Base-by-base conservation (phyloP, 2,329 filamentous ascomycete species). In the Pseudocercospora pini-densiflorae region DNA sequence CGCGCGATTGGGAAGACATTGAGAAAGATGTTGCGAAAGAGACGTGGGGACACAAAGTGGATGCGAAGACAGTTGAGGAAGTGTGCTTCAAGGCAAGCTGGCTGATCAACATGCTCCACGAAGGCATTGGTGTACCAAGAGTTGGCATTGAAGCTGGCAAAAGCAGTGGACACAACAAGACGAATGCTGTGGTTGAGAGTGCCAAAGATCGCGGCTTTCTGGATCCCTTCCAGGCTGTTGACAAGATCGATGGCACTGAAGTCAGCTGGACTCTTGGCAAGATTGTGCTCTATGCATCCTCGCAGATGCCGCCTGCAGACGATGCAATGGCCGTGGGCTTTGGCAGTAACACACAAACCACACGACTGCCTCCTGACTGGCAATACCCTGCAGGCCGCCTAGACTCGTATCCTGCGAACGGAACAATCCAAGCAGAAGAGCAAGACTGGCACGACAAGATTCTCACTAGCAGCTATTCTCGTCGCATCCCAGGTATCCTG, bases 21-120 rank as follows among this genome's bases (percentile, higher is more conserved):
- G 85, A 90, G 70, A 81, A 85, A 10, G 89, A 88, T 23, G 81
- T 97, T 4, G 81, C 85, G 9, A 80, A 83, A 21, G 79, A 92
- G 67, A 88, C 91, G 76, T 94, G 88, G 83, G 91, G 91, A 14
- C 88, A 92, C 69, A 93, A 94, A 70, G 86, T 93, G 1, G 87
- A 91, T 71, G 83, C 84, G 65, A 88, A 90, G 73, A 91, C 90
- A 59, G 94, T 94, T 5, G 87, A 90, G 70, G 90, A 97, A 76
- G 92, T 97, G 1, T 99, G 95, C 78, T 99, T 99, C 85, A 99
- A 99, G 79, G 94, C 95, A 0, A 95, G 93, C 5, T 99, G 96
- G 95, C 84, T 99, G 53, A 97, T 99, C 76, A 99, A 96, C 73
- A 90, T 99, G 75, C 85, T 99, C 3, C 94, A 99, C 75, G 92